Conservation (phyloP, 2,329 filamentous ascomycete species). For the Myotisia sp. region DNA sequence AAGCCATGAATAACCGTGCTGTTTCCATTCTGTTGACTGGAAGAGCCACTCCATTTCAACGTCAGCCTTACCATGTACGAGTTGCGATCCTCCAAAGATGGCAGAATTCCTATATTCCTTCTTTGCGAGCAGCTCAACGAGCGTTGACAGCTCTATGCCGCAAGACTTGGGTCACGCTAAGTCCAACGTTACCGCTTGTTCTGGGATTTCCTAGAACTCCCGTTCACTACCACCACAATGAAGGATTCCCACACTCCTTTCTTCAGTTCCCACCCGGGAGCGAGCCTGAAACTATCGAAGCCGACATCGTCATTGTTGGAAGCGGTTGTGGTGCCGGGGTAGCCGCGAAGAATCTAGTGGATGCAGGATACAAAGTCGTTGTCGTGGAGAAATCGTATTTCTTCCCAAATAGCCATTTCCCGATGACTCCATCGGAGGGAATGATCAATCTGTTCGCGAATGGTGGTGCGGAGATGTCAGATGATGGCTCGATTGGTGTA, state of each 20-base stretch:
- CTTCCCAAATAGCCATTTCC: constrained; percentile 56
- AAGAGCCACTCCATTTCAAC: constrained; percentile 39
- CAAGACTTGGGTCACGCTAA: constrained; percentile 39
- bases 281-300: constrained; percentile 48
- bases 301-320: constrained; percentile 73
- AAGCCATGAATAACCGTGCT: constrained; percentile 39
- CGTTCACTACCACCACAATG: constrained; percentile 36
- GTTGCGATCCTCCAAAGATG: constrained; percentile 41
- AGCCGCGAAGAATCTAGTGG: constrained; percentile 62
- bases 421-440: constrained; percentile 53
- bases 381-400: constrained; percentile 75
- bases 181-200: constrained; percentile 36
- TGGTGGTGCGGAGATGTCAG: constrained; percentile 42
- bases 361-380: constrained; percentile 59
- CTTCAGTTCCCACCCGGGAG: constrained; percentile 41
- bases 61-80: constrained; percentile 40
- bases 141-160: constrained; percentile 38
- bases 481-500: constrained; percentile 46
- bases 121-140: constrained; percentile 37
- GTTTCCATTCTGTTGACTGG: constrained; percentile 46
- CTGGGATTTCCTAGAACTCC: constrained; percentile 43
- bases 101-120: constrained; percentile 38
- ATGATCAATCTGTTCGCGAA: constrained; percentile 55
- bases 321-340: constrained; percentile 79
- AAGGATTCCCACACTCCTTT: constrained; percentile 43